phyloP scores from a whole-genome alignment of 768 basidiomycete species.

The Trametes coccinea region DNA sequence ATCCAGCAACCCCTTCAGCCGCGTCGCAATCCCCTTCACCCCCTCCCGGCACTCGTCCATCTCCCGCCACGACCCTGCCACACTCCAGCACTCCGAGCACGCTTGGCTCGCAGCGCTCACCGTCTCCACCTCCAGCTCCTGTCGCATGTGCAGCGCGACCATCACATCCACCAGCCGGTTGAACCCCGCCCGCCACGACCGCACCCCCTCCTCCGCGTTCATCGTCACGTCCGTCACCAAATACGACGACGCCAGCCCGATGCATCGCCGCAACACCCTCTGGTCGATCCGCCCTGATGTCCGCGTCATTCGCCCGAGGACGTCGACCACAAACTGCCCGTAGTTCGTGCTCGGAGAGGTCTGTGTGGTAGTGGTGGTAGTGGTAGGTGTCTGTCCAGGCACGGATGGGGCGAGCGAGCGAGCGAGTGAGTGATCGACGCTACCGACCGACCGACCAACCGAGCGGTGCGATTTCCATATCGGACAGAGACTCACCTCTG shows the following conservation, averaged over 20 bases:
- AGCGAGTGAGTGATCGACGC: neutral
- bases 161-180: slow-evolving; percentile 70
- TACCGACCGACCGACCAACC: no score
- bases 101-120: slow-evolving; percentile 66
- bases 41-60: slow-evolving; percentile 63
- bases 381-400: neutral
- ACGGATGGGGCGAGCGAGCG: neutral
- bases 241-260: slow-evolving; percentile 75
- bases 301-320: slow-evolving; percentile 53
- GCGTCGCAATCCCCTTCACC: slow-evolving; percentile 59
- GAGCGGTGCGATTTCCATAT: neutral
- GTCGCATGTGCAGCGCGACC: slow-evolving; percentile 63
- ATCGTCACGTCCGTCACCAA: slow-evolving; percentile 73
- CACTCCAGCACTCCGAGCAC: slow-evolving; percentile 82
- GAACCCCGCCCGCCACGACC: slow-evolving; percentile 68
- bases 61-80: slow-evolving; percentile 66
- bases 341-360: slow-evolving; percentile 53
- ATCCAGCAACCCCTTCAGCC: slow-evolving; percentile 58
- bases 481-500: neutral
- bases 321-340: slow-evolving; percentile 55
- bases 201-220: slow-evolving; percentile 54
- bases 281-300: slow-evolving; percentile 57
- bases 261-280: slow-evolving; percentile 56
- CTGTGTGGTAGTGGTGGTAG: neutral
- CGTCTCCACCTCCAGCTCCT: slow-evolving; percentile 76